A percentile compares a stretch with the other conserved stretches of the same genome.
Evolutionary conservation across 768 basidiomycete species (phyloP).

Genomic region (Leccinum variicolor): DNA sequence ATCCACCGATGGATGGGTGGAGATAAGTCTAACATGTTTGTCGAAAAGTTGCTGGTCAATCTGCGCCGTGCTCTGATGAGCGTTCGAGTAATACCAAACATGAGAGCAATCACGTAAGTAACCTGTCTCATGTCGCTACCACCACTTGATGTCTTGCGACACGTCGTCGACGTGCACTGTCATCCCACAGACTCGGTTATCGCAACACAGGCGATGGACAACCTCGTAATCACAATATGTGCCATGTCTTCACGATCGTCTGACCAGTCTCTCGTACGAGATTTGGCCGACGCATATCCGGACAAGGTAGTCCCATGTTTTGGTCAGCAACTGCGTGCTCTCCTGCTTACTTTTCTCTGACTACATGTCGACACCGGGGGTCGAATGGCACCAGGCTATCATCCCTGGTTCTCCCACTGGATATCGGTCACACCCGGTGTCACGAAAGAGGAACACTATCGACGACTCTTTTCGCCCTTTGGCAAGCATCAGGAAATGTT

Average conservation of each 20-base stretch:
- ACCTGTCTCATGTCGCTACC: constrained; percentile 24
- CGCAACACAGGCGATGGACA: constrained; percentile 45
- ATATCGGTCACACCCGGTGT: constrained; percentile 48
- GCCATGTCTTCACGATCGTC: constrained; percentile 71
- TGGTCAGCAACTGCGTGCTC: constrained; percentile 48
- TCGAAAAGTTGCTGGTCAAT: background rate
- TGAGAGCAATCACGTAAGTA: constrained; percentile 8
- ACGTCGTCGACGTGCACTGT: constrained; percentile 86
- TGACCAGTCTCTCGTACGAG: constrained; percentile 71
- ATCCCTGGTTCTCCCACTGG: constrained; percentile 90
- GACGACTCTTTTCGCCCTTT: constrained; percentile 54
- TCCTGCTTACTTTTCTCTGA: constrained; percentile 11
- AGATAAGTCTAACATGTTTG: constrained; percentile 32
- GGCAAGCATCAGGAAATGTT: constrained; percentile 42
- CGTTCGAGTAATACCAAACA: constrained; percentile 14
- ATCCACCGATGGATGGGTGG: constrained; percentile 53
- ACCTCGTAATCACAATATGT: constrained; percentile 65
- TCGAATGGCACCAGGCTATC: constrained; percentile 59
- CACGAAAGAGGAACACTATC: constrained; percentile 75
- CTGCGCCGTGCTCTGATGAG: background rate
- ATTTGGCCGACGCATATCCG: constrained; percentile 58
- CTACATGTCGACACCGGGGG: background rate
- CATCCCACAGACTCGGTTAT: constrained; percentile 83
- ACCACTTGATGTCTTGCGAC: constrained; percentile 46
- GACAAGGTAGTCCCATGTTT: constrained; percentile 82